phyloP scores from a whole-genome alignment of 441 rosid species.

The Euphorbia celastroides region DNA sequence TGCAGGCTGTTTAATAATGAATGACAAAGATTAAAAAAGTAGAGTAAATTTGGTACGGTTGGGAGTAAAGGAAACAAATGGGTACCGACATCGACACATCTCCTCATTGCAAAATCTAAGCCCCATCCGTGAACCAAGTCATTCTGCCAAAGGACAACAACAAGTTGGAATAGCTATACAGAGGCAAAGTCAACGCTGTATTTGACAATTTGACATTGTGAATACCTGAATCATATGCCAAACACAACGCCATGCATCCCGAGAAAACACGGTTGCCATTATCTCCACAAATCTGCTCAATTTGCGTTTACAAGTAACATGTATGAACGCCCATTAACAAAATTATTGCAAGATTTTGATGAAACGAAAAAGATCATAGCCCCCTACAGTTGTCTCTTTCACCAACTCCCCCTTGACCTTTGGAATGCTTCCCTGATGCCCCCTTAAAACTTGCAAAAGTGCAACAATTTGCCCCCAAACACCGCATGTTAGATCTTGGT shows the following conservation, averaged over 20 bases:
- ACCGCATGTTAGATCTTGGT: no score
- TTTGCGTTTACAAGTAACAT: slow-evolving; percentile 1
- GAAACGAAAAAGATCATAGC: neutral
- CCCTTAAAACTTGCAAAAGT: no score
- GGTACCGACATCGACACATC: slow-evolving; percentile 68
- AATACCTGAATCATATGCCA: slow-evolving; percentile 95
- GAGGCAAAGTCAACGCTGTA: neutral
- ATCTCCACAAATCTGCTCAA: slow-evolving; percentile 83
- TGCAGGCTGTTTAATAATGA: slow-evolving; percentile 49
- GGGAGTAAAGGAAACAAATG: slow-evolving; percentile 12
- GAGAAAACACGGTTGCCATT: slow-evolving; percentile 96
- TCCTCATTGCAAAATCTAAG: slow-evolving; percentile 84
- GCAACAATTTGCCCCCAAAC: no score
- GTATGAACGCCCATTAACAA: slow-evolving; percentile 2
- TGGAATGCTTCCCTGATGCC: no score
- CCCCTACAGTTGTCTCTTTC: no score
- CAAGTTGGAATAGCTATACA: slow-evolving; percentile 10
- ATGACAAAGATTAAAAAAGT: neutral
- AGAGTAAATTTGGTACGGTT: neutral
- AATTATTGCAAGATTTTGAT: neutral
- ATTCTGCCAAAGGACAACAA: slow-evolving; percentile 44
- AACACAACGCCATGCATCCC: slow-evolving; percentile 89
- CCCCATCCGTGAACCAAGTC: slow-evolving; percentile 99
- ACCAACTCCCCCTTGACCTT: no score
- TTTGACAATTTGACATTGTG: slow-evolving; percentile 8